Evolutionary conservation across 495 filamentous ascomycete species (phyloP).

Genomic region (Xylaria curta): DNA sequence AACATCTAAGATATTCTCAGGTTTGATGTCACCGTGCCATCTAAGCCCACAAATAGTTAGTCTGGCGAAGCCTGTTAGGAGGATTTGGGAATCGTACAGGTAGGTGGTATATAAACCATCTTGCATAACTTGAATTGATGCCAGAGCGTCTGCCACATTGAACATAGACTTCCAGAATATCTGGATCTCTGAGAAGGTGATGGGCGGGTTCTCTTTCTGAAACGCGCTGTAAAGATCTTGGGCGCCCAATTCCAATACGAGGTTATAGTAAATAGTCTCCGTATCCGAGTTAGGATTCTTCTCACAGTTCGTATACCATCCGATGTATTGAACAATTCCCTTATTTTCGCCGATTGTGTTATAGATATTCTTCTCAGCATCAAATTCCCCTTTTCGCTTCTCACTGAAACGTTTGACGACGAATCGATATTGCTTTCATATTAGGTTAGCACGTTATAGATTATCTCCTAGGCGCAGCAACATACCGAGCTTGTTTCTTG

Average conservation of each 20-base stretch:
- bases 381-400: slow-evolving; percentile 35
- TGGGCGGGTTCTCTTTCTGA: slow-evolving; percentile 33
- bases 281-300: slow-evolving; percentile 4
- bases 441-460: not conserved
- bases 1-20: slow-evolving; percentile 46
- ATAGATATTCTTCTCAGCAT: slow-evolving; percentile 39
- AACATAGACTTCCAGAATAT: slow-evolving; percentile 44
- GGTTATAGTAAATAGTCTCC: slow-evolving; percentile 28
- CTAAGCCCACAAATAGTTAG: slow-evolving; percentile 25
- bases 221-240: slow-evolving; percentile 43
- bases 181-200: slow-evolving; percentile 34
- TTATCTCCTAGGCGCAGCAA: not conserved
- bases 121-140: slow-evolving; percentile 7
- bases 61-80: not conserved
- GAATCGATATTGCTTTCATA: slow-evolving; percentile 1
- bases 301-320: slow-evolving; percentile 27
- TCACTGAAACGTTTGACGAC: slow-evolving; percentile 14
- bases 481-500: slow-evolving; percentile 10
- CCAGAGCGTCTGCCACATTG: slow-evolving; percentile 42
- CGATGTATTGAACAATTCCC: slow-evolving; percentile 40
- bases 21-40: slow-evolving; percentile 51
- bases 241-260: slow-evolving; percentile 46
- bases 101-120: slow-evolving; percentile 37
- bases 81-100: slow-evolving; percentile 14
- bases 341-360: slow-evolving; percentile 27